Percentiles rank a stretch among this genome's conserved stretches.
phyloP scores from a whole-genome alignment of 2,329 filamentous ascomycete species.

The Rachicladosporium sp. region DNA sequence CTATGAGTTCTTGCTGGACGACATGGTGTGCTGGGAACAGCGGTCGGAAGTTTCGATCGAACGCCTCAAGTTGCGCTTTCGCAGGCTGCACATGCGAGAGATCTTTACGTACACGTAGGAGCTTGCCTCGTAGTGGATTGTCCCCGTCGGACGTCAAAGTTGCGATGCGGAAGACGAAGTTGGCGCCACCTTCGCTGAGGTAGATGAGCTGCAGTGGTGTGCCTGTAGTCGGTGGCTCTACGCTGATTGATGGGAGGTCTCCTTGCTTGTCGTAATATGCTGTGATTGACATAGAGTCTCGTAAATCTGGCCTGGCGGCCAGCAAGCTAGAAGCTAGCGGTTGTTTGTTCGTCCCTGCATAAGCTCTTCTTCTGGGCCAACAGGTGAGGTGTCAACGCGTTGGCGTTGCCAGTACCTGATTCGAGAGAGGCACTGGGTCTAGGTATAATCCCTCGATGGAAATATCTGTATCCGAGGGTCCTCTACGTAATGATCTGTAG shows the following conservation, averaged over 20 bases:
- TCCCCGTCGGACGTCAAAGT: slow-evolving; percentile 1
- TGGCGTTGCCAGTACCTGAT: too few species aligned
- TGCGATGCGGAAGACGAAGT: slow-evolving; percentile 22
- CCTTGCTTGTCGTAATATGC: slow-evolving; percentile 3
- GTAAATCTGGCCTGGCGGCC: too few species aligned
- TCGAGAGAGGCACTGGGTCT: too few species aligned
- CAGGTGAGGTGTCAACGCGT: too few species aligned
- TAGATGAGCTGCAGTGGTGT: slow-evolving; percentile 16
- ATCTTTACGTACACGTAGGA: slow-evolving; percentile 23
- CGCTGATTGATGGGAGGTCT: neutral
- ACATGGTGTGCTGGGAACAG: slow-evolving; percentile 21
- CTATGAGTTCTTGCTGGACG: slow-evolving; percentile 18
- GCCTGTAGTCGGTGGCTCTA: neutral
- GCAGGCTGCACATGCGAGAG: slow-evolving; percentile 18
- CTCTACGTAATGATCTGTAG: too few species aligned
- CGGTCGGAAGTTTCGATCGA: slow-evolving; percentile 15
- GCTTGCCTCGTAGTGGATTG: slow-evolving; percentile 10
- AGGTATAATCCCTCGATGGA: too few species aligned
- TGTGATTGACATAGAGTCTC: slow-evolving; percentile 2
- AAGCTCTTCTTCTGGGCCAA: too few species aligned
- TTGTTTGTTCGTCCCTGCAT: too few species aligned
- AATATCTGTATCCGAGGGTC: too few species aligned
- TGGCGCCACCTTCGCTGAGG: slow-evolving; percentile 27
- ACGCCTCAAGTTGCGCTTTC: slow-evolving; percentile 15
- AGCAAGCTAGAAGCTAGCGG: too few species aligned